phyloP scores from a whole-genome alignment of 2,329 filamentous ascomycete genomes.

The Paraphoma sp. region DNA sequence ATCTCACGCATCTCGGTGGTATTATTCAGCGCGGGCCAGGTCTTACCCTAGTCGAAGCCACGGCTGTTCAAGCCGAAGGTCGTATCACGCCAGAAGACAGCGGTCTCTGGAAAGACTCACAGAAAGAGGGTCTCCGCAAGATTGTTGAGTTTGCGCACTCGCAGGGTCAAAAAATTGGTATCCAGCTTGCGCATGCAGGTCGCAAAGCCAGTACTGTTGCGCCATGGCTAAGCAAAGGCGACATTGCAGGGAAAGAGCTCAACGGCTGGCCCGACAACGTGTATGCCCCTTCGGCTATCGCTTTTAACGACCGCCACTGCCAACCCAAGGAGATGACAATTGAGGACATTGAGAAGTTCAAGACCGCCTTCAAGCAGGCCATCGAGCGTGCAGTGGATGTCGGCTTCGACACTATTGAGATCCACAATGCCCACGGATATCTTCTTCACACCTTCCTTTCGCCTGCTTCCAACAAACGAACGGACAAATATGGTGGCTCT shows the following conservation, averaged over 20 bases:
- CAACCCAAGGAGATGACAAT: constrained; percentile 71
- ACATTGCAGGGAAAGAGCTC: constrained; percentile 61
- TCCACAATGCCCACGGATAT: constrained; percentile 83
- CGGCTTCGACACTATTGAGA: constrained; percentile 80
- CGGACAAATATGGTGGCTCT: constrained; percentile 70
- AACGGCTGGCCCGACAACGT: constrained; percentile 64
- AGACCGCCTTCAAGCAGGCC: constrained; percentile 68
- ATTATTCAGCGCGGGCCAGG: constrained; percentile 78
- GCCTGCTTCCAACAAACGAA: constrained; percentile 73
- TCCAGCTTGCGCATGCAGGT: constrained; percentile 85
- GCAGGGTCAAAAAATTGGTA: constrained; percentile 76
- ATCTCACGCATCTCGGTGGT: constrained; percentile 81
- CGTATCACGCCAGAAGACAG: constrained; percentile 82
- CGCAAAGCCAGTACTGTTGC: constrained; percentile 66
- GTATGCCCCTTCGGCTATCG: constrained; percentile 63
- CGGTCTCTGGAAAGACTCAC: constrained; percentile 84
- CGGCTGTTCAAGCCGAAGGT: constrained; percentile 75
- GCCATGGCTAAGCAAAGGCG: constrained; percentile 66
- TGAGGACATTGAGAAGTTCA: constrained; percentile 70
- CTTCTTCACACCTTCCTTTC: constrained; percentile 74
- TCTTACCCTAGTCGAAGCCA: constrained; percentile 79
- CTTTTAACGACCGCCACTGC: constrained; percentile 68
- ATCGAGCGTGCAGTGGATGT: constrained; percentile 61
- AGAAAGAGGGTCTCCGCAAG: constrained; percentile 73
- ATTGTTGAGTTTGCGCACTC: constrained; percentile 81